phyloP scores from a whole-genome alignment of 768 basidiomycete species.

The Lactarius trivialis region DNA sequence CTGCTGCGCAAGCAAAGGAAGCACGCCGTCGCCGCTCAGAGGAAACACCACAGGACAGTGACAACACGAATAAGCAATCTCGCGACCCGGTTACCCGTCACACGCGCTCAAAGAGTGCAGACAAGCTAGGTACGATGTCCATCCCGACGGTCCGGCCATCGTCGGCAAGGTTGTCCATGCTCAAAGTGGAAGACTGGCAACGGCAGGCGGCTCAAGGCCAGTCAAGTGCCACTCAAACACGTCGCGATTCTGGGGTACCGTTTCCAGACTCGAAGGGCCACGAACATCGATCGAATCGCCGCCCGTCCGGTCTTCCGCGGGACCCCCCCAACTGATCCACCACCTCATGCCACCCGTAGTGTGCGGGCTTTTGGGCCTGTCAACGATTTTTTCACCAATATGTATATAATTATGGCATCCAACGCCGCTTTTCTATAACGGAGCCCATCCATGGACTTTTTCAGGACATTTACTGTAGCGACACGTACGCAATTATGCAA shows the following conservation, averaged over 20 bases:
- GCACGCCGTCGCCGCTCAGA: conserved; percentile 46
- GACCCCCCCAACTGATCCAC: conserved; percentile 34
- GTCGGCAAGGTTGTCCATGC: conserved; percentile 59
- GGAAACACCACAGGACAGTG: conserved; percentile 29
- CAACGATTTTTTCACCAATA: conserved; percentile 11
- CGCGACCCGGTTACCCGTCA: conserved; percentile 27
- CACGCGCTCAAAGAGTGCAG: conserved; percentile 54
- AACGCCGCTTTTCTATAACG: conserved; percentile 10
- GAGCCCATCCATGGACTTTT: conserved; percentile 3
- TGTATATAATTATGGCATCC: conserved; percentile 19
- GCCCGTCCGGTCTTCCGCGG: conserved; percentile 31
- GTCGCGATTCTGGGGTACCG: conserved; percentile 41
- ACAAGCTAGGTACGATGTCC: conserved; percentile 44
- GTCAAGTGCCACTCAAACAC: conserved; percentile 17
- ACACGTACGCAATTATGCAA: conserved; percentile 9
- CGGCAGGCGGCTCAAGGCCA: conserved; percentile 47
- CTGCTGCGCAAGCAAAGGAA: conserved; percentile 40
- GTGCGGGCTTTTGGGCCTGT: background rate
- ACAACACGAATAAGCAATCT: conserved; percentile 3
- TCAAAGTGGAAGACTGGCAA: conserved; percentile 87
- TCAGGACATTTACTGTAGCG: conserved; percentile 14
- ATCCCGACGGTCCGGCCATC: conserved; percentile 30
- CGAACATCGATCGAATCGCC: conserved; percentile 29
- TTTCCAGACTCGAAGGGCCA: conserved; percentile 44
- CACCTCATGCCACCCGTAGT: background rate